Base-by-base conservation (phyloP, 1,284 basidiomycete genomes). In the Grifola frondosa region DNA sequence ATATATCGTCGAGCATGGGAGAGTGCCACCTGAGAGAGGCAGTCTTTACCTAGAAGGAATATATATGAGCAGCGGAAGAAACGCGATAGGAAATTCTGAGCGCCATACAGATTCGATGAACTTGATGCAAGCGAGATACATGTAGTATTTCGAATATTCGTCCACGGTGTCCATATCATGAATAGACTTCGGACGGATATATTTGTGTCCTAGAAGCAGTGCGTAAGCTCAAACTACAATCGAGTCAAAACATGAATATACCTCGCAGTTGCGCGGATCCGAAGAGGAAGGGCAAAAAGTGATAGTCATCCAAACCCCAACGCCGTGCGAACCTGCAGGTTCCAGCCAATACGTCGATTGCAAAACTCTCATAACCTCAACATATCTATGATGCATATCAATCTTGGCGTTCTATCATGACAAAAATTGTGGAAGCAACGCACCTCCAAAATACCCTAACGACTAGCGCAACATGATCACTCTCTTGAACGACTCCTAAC, bases 271-370 rank as follows among this genome's bases (percentile, higher is more conserved):
- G 91, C 0, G 88, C 88, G 1, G 88, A 80, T 4, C 94, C 94
- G 65, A 88, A 96, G 8, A 97, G 64, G 69, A 98, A 99, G 0
- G 95, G 95, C 3, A 97, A 72, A 67, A 98, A 98, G 56, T 97
- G 94, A 61, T 98, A 99, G 61, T 99, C 96, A 61, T 99, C 96
- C 39, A 99, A 70, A 1, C 97, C 97, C 92, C 96, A 99, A 98
- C 97, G 1, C 96, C 96, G 64, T 98, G 96, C 7, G 93, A 97
- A 13, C 95, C 95, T 3, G 96, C 95, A 4, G 96, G 96, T 64
- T 98, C 96, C 1, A 99, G 80, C 95, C 96, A 98, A 63, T 99
- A 99, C 2, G 88, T 85, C 3, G 89, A 91, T 58, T 98, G 96
- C 10, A 99, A 75, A 13, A 81, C 65, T 0, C 96, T 84, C 91